Evolutionary conservation across 2,329 filamentous ascomycete species (phyloP).

Genomic region (Alternaria rosae): DNA sequence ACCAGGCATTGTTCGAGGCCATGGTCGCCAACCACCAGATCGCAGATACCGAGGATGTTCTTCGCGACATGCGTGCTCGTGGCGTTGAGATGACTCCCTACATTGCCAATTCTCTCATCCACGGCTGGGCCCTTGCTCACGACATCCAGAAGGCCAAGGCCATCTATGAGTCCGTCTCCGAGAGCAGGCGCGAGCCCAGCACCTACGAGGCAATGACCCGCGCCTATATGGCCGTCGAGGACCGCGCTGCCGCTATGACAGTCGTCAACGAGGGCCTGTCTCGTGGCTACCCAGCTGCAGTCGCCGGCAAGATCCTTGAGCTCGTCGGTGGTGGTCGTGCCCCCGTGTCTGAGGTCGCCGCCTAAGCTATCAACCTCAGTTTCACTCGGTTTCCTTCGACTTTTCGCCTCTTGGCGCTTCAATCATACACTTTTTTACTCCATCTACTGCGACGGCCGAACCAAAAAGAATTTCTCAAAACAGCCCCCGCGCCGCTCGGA

Average conservation of each 20-base stretch:
- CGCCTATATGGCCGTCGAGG: slow-evolving; percentile 84
- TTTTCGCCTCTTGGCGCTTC: slow-evolving; percentile 7
- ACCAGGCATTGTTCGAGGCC: slow-evolving; percentile 95
- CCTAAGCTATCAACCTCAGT: slow-evolving; percentile 11
- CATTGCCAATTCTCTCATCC: slow-evolving; percentile 97
- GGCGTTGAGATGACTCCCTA: slow-evolving; percentile 90
- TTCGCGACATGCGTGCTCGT: slow-evolving; percentile 76
- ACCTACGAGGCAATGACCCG: slow-evolving; percentile 99
- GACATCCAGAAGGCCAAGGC: slow-evolving; percentile 78
- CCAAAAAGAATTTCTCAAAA: slow-evolving; percentile 22
- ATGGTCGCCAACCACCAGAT: slow-evolving; percentile 96
- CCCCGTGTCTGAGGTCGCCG: slow-evolving; percentile 27
- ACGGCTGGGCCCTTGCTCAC: slow-evolving; percentile 89
- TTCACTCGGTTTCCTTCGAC: slow-evolving; percentile 14
- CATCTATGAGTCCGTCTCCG: slow-evolving; percentile 80
- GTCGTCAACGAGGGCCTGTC: slow-evolving; percentile 91
- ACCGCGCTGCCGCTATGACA: slow-evolving; percentile 75
- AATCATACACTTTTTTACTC: slow-evolving; percentile 18
- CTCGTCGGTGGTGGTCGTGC: slow-evolving; percentile 64
- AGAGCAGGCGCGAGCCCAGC: slow-evolving; percentile 87
- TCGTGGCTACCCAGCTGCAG: slow-evolving; percentile 88
- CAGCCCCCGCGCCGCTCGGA: slow-evolving; percentile 25
- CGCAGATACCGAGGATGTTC: slow-evolving; percentile 70
- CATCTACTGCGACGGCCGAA: slow-evolving; percentile 28
- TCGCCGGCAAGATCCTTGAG: slow-evolving; percentile 92